phyloP scores from a whole-genome alignment of 2,329 filamentous ascomycete genomes.

The Neonectria hederae region DNA sequence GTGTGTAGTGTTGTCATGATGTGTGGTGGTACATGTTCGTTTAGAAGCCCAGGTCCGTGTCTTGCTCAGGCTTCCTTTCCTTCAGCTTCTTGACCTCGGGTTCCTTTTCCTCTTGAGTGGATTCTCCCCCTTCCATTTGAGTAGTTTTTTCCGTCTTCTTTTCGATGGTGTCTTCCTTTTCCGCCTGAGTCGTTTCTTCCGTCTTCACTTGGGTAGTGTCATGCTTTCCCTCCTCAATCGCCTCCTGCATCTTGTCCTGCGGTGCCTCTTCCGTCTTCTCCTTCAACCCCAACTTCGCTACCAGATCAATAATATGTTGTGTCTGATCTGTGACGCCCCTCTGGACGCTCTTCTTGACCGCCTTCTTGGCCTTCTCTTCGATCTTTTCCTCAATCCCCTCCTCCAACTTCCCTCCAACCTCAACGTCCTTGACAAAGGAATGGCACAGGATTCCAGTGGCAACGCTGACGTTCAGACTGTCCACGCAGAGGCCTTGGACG shows the following conservation, averaged over 20 bases:
- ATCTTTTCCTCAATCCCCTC: slow-evolving; percentile 5
- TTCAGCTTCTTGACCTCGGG: slow-evolving; percentile 2
- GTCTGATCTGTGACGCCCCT: slow-evolving; percentile 12
- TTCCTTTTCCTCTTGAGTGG: slow-evolving; percentile 2
- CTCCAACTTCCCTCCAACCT: slow-evolving; percentile 35
- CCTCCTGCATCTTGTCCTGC: not conserved
- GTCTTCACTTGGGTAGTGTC: slow-evolving; percentile 1
- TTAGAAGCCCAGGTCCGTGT: slow-evolving; percentile 25
- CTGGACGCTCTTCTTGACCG: not conserved
- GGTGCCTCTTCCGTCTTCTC: not conserved
- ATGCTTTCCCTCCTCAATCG: slow-evolving; percentile 4
- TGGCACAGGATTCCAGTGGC: slow-evolving; percentile 81
- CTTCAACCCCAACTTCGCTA: not conserved
- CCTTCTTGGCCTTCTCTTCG: not conserved
- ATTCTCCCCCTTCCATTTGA: slow-evolving; percentile 3
- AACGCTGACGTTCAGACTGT: slow-evolving; percentile 94
- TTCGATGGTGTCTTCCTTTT: not conserved
- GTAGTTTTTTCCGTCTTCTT: slow-evolving; percentile 3
- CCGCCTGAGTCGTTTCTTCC: slow-evolving; percentile 6
- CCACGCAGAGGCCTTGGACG: slow-evolving; percentile 67
- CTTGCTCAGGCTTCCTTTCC: not conserved
- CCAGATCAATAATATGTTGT: slow-evolving; percentile 3
- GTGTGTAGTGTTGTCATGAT: slow-evolving; percentile 27
- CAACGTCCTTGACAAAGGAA: slow-evolving; percentile 65
- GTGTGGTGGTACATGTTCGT: not conserved